phyloP scores from a whole-genome alignment of 2,329 filamentous ascomycete species.

The Didymella lethalis region DNA sequence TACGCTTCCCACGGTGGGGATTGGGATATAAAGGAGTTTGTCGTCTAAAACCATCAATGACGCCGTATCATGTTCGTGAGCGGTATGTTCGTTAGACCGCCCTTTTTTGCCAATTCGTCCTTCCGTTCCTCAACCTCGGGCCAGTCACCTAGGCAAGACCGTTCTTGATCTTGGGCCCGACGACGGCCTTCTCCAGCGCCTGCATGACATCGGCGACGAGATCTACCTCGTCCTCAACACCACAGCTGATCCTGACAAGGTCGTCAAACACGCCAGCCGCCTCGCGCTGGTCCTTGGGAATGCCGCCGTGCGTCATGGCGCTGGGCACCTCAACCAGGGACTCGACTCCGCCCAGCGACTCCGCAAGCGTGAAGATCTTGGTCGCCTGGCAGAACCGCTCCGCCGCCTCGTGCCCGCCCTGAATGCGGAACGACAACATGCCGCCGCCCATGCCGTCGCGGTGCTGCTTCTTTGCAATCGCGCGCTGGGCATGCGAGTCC shows the following conservation, averaged over 20 bases:
- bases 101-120: slow-evolving; percentile 17
- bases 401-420: slow-evolving; percentile 83
- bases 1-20: slow-evolving; percentile 22
- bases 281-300: slow-evolving; percentile 88
- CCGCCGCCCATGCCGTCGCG: slow-evolving; percentile 93
- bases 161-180: slow-evolving; percentile 54
- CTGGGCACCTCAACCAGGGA: slow-evolving; percentile 89
- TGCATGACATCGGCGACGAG: slow-evolving; percentile 81
- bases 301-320: slow-evolving; percentile 97
- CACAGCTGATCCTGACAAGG: slow-evolving; percentile 90
- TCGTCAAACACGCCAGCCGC: slow-evolving; percentile 94
- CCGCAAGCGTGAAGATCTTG: slow-evolving; percentile 89
- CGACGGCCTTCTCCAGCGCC: slow-evolving; percentile 80
- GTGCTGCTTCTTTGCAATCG: slow-evolving; percentile 88
- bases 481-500: slow-evolving; percentile 83
- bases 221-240: slow-evolving; percentile 89
- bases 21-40: slow-evolving; percentile 27
- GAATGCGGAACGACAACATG: slow-evolving; percentile 96
- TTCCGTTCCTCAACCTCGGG: not conserved
- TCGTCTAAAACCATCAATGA: slow-evolving; percentile 23
- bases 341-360: slow-evolving; percentile 92
- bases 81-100: slow-evolving; percentile 21
- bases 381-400: slow-evolving; percentile 92
- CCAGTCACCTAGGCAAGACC: slow-evolving; percentile 8
- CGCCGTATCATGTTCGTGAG: slow-evolving; percentile 18